Percentiles rank a stretch among this genome's conserved stretches.
Evolutionary conservation across 441 rosid genomes (phyloP).

Genomic region (Bruguiera hainesii): DNA sequence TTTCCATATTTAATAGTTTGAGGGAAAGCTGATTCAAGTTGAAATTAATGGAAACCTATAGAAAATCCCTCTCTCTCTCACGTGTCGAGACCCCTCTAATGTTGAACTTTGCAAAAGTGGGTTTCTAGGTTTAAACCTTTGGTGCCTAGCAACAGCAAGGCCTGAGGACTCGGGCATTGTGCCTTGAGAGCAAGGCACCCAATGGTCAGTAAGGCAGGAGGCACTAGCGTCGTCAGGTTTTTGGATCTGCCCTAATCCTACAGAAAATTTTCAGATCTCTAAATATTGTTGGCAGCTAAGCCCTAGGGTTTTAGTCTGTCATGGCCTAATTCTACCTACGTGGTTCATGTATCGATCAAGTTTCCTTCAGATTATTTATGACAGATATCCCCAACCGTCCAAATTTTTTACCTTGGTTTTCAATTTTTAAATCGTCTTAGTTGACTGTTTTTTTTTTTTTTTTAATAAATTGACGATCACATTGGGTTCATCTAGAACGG

Average conservation of each 20-base stretch:
- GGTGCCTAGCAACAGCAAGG: conserved; percentile 5
- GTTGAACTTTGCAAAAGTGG: neutral
- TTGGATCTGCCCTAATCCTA: conserved; percentile 14
- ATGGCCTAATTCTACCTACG: conserved; percentile 1
- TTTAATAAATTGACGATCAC: too few species aligned
- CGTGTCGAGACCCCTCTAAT: too few species aligned
- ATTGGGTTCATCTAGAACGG: too few species aligned
- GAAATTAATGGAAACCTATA: too few species aligned
- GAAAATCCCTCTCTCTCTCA: too few species aligned
- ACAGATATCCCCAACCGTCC: too few species aligned
- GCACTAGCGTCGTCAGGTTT: conserved; percentile 12
- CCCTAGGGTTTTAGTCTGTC: conserved; percentile 13
- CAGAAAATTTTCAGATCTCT: conserved; percentile 14
- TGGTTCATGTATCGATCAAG: neutral
- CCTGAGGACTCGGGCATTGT: conserved; percentile 25
- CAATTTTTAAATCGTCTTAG: too few species aligned
- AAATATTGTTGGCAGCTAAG: conserved; percentile 12
- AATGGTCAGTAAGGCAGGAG: conserved; percentile 4
- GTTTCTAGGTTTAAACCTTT: conserved; percentile 6
- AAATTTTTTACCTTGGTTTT: too few species aligned
- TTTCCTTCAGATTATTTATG: neutral
- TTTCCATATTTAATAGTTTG: too few species aligned
- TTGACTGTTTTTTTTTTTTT: too few species aligned
- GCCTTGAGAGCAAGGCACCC: conserved; percentile 10
- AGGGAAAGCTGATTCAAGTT: too few species aligned